These are phyloP conservation scores for Echites panduratus DNA, from an alignment of 257 asterid genomes.

Conservation along the genomic window DNA sequence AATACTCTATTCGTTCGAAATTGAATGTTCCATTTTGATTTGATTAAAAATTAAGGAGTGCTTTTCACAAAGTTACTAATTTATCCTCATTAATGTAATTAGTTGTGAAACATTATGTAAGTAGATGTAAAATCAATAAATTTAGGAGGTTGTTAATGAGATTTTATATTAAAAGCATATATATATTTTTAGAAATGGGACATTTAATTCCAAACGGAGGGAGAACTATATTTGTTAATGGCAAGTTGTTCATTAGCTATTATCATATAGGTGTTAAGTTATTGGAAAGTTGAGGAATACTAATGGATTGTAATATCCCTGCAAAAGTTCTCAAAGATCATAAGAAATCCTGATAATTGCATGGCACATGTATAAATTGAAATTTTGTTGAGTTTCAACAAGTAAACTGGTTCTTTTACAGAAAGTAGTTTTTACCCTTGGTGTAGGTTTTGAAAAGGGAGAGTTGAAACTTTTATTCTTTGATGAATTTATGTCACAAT, in stretches of 20 bases:
- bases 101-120: too few relatives aligned
- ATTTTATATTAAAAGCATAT: too few relatives aligned
- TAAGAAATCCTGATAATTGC: neutral
- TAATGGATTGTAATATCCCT: neutral
- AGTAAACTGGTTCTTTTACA: neutral
- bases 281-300: neutral
- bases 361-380: neutral
- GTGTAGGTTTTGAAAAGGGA: neutral
- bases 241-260: neutral
- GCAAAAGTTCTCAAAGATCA: neutral
- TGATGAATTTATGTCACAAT: neutral
- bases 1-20: neutral
- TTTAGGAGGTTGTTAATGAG: too few relatives aligned
- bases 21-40: too few relatives aligned
- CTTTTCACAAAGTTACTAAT: too few relatives aligned
- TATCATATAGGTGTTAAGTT: neutral
- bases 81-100: too few relatives aligned
- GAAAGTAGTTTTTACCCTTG: neutral
- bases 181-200: too few relatives aligned
- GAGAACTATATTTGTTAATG: too few relatives aligned
- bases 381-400: neutral
- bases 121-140: too few relatives aligned
- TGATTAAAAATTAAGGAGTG: too few relatives aligned
- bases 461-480: neutral
- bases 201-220: too few relatives aligned